Evolutionary conservation across 257 asterid genomes (phyloP), one percentile per base, ranked within the genome.

Genomic region (Nicotiana noctiflora): DNA sequence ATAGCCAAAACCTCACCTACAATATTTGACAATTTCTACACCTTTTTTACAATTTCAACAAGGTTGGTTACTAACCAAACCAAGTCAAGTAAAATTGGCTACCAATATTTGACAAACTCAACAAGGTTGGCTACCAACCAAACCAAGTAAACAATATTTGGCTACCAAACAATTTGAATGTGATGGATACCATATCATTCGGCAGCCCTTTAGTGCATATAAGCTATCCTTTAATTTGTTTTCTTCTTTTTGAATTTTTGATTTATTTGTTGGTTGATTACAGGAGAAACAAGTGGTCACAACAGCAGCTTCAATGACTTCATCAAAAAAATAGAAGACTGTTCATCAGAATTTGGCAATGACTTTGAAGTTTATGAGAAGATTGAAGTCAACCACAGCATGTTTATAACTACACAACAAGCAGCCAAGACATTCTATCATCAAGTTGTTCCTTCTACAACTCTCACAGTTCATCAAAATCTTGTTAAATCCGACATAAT

Each of bases 321-420:
- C 37, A 67, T 66, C 21, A 53, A 53, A 1, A 14, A 13, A 53
- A 15, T 5, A 15, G 59, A 53, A 17, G 80, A 81, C 21, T 76
- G 67, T 44, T 77, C 82, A 1, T 79, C 78, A 13, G 87, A 80
- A 76, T 84, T 84, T 21, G 82, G 44, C 8, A 52, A 76, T n/a
- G 80, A 79, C 44, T 85, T 82, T 3, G 85, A 84, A 63, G 86
- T 83, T 12, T 85, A 74, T 59, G 90, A 87, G 76, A 83, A 85
- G 46, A 53, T 81, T 31, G 84, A 87, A 79, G 79, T 87, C 23
- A 87, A 77, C 18, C 88, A 83, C 15, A 84, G 88, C 53, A 81
- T 83, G 88, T 78, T 85, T 14, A 40, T 87, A 21, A 82, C 90
- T n/a, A 87, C 88, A 4, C 78, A 84, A 34, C 90, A 85, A 34